Conservation (phyloP, 2,329 filamentous ascomycete genomes). For the Colletotrichum sp. region DNA sequence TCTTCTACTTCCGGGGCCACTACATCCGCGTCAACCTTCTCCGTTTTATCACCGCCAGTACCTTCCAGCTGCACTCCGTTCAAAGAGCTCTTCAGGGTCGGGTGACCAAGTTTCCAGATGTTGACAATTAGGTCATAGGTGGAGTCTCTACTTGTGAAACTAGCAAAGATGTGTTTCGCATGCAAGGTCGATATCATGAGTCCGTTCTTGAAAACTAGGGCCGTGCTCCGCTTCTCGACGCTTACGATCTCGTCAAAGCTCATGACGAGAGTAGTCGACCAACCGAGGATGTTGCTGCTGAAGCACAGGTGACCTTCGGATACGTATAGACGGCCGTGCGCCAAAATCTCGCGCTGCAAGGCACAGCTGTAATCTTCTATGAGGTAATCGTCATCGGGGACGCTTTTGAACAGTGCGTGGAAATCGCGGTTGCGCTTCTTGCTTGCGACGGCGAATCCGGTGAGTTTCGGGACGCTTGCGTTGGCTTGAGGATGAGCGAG, state of each 20-base stretch:
- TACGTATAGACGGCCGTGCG: constrained; percentile 92
- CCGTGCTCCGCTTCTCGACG: constrained; percentile 95
- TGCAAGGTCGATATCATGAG: constrained; percentile 96
- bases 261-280: constrained; percentile 97
- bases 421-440: constrained; percentile 97
- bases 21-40: constrained; percentile 67
- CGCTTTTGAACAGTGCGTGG: constrained; percentile 90
- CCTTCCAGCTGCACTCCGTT: constrained; percentile 87
- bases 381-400: constrained; percentile 96
- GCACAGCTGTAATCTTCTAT: constrained; percentile 99
- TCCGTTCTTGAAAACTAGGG: constrained; percentile 94
- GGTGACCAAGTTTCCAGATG: constrained; percentile 97
- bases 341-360: constrained; percentile 90
- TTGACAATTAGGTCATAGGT: constrained; percentile 97
- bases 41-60: constrained; percentile 87
- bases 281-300: constrained; percentile 97
- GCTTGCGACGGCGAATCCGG: constrained; percentile 94
- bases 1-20: constrained; percentile 36
- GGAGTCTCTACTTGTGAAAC: constrained; percentile 90
- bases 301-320: constrained; percentile 98
- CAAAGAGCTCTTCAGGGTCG: constrained; percentile 86
- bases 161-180: constrained; percentile 94
- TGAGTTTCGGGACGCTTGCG: constrained; percentile 74
- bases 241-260: constrained; percentile 98
- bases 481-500: constrained; percentile 67